Percentiles rank a stretch among this genome's conserved stretches.
These are phyloP conservation scores for Dothiorella sarmentorum DNA, from an alignment of 2,329 filamentous ascomycete species.

Conservation along the genomic window DNA sequence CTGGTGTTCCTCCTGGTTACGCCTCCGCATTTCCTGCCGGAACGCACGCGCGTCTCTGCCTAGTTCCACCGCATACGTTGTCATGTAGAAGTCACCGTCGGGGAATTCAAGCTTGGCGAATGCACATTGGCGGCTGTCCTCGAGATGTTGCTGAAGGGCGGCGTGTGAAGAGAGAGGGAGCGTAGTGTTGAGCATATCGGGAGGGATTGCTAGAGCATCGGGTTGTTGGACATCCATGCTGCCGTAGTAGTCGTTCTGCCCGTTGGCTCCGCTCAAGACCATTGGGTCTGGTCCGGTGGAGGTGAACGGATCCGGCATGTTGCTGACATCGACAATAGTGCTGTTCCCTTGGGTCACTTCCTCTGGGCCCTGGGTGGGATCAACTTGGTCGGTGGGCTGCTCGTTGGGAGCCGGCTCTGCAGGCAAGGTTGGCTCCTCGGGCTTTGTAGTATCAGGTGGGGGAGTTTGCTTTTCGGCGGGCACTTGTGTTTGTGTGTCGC, in stretches of 20 bases:
- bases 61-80: conserved; percentile 67
- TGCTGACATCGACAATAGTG: neutral
- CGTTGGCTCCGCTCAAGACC: neutral
- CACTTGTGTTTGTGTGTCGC: conserved; percentile 8
- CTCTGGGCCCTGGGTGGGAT: neutral
- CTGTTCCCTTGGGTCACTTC: neutral
- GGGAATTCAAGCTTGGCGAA: conserved; percentile 68
- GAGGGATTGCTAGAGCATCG: conserved; percentile 7
- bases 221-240: conserved; percentile 15
- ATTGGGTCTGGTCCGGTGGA: neutral
- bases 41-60: conserved; percentile 65
- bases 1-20: conserved; percentile 44
- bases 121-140: conserved; percentile 39
- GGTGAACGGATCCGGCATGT: neutral
- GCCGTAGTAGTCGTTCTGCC: neutral
- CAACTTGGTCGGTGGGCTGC: neutral
- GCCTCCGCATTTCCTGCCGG: conserved; percentile 39
- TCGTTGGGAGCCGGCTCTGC: neutral
- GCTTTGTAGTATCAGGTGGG: neutral
- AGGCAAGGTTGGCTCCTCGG: neutral
- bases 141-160: neutral
- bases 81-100: conserved; percentile 77
- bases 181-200: conserved; percentile 4
- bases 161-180: neutral
- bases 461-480: conserved; percentile 9